These are phyloP conservation scores for Arbutus unedo DNA, from an alignment of 148 eudicot genomes.

Conservation along the genomic window DNA sequence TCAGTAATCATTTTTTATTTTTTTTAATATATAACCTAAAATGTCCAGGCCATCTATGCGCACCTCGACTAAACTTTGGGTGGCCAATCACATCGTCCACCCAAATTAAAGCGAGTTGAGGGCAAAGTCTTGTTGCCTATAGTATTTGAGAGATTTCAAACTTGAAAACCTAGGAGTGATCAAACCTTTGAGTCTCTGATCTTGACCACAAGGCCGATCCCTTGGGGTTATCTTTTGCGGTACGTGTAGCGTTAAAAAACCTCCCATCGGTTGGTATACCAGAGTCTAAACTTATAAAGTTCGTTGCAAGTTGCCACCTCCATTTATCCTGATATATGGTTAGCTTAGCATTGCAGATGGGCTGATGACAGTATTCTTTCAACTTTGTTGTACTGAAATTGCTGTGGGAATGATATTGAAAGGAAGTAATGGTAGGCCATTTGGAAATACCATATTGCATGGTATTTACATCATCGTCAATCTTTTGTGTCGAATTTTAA, in stretches of 20 bases:
- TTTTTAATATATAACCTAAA: too few relatives aligned
- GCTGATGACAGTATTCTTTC: background rate
- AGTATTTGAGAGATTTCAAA: too few relatives aligned
- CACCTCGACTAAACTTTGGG: too few relatives aligned
- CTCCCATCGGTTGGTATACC: background rate
- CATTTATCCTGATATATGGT: background rate
- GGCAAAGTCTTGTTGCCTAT: too few relatives aligned
- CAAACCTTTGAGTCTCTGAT: too few relatives aligned
- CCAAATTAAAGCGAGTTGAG: too few relatives aligned
- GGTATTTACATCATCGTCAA: background rate
- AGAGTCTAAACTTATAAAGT: background rate
- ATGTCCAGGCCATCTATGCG: too few relatives aligned
- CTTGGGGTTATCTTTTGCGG: too few relatives aligned
- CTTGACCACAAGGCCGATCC: too few relatives aligned
- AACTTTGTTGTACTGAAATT: background rate
- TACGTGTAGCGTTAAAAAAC: background rate
- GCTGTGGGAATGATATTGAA: background rate
- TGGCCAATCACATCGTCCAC: too few relatives aligned
- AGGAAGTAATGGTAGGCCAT: background rate
- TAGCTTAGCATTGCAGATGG: background rate
- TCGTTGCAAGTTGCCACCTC: background rate
- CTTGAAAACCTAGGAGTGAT: too few relatives aligned
- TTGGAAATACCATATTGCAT: background rate
- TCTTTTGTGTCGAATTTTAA: background rate
- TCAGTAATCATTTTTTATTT: background rate